Base-by-base conservation (phyloP, 352 stramenopile genomes). In the Globisporangium rhizosaccharum region DNA sequence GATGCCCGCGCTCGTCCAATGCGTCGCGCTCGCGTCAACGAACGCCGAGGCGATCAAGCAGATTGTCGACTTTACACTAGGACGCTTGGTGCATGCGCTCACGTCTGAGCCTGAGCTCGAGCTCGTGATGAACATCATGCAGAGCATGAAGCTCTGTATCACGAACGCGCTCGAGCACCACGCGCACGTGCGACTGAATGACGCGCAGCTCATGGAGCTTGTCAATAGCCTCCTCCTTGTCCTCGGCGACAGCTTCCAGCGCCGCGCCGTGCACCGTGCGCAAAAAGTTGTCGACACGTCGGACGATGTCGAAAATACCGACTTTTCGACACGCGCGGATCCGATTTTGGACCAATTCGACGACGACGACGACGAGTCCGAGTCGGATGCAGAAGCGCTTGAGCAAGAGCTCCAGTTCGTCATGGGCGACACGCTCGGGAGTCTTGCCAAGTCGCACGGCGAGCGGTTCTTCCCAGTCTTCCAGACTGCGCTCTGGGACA, bases 101-200 rank as follows among this genome's bases (percentile, higher is more conserved):
- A 87, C 80, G 10, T 90, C 82, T 5, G 85, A 94, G 66, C 82
- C 82, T 0, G 85, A 94, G 25, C 70, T 92, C n/a, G 82, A 94
- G 53, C 67, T 94, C 39, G 82, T 92, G 12, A 72, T 92, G 60
- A 89, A 53, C 58, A 91, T 94, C 60, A 92, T 94, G 77, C 82
- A 94, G 65, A 90, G 75, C 63, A 92, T 94, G 78, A 90, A 80
- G 41, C 72, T 73, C 15, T 91, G 79, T 30, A 67, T 94, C 2
- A 59, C 59, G 33, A 60, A 88, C 59, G 77, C 80, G 4, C 72
- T 75, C 1, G 63, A 64, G 25, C 44, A 68, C 5, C 73, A 88
- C 46, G 59, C 71, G 2, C 62, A 63, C 50, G 63, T 89, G 17
- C 57, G 67, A 30, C 65, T 94, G 15, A 92, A 94, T 55, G 80